phyloP scores from a whole-genome alignment of 1,139 yeast species.

The Sugiyamaella castrensis region DNA sequence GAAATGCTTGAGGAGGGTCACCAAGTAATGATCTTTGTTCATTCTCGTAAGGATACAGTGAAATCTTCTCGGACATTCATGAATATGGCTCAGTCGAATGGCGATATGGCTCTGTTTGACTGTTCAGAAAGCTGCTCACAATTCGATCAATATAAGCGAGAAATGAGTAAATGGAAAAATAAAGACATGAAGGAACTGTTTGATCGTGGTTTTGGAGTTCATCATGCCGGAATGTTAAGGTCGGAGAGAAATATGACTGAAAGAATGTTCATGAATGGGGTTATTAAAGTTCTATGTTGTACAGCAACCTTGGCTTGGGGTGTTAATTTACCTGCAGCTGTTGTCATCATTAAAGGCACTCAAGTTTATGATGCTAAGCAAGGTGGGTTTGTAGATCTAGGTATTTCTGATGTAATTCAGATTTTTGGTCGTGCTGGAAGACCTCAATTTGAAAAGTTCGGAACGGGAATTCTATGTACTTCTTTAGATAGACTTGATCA shows the following conservation, averaged over 20 bases:
- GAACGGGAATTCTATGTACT: conserved; percentile 90
- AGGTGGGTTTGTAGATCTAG: conserved; percentile 91
- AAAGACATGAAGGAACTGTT: conserved; percentile 81
- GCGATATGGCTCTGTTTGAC: conserved; percentile 55
- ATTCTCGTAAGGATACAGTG: conserved; percentile 89
- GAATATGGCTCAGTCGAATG: conserved; percentile 62
- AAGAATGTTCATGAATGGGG: conserved; percentile 79
- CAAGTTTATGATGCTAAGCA: conserved; percentile 92
- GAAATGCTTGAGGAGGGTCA: conserved; percentile 67
- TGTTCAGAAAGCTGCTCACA: conserved; percentile 47
- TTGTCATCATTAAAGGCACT: conserved; percentile 93
- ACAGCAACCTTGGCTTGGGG: conserved; percentile 99
- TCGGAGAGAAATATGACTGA: conserved; percentile 89
- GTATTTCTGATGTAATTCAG: conserved; percentile 95
- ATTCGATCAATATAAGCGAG: conserved; percentile 54
- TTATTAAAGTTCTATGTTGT: conserved; percentile 86
- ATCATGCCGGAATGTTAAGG: conserved; percentile 96
- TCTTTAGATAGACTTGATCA: conserved; percentile 79
- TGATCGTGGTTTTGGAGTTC: conserved; percentile 82
- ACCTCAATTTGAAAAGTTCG: conserved; percentile 90
- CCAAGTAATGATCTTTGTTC: conserved; percentile 97
- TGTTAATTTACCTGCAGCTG: conserved; percentile 97
- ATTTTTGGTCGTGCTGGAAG: conserved; percentile 99
- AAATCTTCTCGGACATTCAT: conserved; percentile 76
- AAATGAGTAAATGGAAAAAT: conserved; percentile 70